Base-by-base conservation (phyloP, 768 basidiomycete genomes). In the Chiua virens region DNA sequence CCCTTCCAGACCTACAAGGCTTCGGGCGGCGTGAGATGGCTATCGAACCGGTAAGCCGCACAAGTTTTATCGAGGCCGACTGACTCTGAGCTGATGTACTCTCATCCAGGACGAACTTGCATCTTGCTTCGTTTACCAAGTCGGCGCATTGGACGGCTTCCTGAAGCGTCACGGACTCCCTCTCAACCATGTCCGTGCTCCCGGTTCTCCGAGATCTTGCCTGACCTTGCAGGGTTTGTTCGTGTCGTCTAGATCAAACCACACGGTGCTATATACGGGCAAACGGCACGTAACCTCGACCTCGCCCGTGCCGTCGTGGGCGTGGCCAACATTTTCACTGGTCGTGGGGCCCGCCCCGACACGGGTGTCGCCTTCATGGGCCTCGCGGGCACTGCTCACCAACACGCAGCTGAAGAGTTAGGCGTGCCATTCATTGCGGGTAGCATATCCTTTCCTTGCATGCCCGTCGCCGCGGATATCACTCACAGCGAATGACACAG, bases 21-120 rank as follows among this genome's bases (percentile, higher is more conserved):
- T 86, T 86, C 50, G 85, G 85, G 5, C 66, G 85, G 18, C 71
- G 84, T 28, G 84, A 86, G 57, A 81, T 87, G 80, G 74, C 72
- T 0, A 77, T 86, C 50, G 76, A 78, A 47, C 77, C 82, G 2
- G 85, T 85, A 53, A 40, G 76, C 54, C 3, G 1, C 30, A 5
- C 23, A 11, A 7, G 3, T 10, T 39, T 15, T 39, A 1, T 25
- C 25, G 27, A 20, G 0, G 9, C 9, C 22, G 10, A 13, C 6
- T 5, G 2, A 30, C 11, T 14, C 43, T 18, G n/a, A 9, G 5
- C n/a, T 45, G 28, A 39, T 8, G 0, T 10, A 0, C 23, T 15
- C 13, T 23, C 3, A 10, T 36, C 21, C 20, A 85, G 79, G 78
- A 79, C 3, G 82, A 83, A 53, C 74, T 86, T 30, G 70, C 67